These are phyloP conservation scores for Mucor irregularis DNA, from an alignment of 371 early-diverging fungal genomes.

Conservation along the genomic window DNA sequence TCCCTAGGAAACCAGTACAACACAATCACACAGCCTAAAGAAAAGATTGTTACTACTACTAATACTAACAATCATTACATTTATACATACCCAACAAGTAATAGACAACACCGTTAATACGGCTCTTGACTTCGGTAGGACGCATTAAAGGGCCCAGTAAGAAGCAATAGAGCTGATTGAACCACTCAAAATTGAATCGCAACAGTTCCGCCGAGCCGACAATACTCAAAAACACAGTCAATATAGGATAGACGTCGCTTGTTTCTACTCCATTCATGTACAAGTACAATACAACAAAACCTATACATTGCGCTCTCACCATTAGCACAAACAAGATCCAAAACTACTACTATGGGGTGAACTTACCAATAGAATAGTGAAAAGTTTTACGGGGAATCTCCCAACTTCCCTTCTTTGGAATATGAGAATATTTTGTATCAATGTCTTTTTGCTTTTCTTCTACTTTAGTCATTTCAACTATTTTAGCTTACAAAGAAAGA, in stretches of 20 bases:
- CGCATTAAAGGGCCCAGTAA: conserved; percentile 54
- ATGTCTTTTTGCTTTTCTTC: neutral
- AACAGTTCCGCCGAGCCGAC: conserved; percentile 41
- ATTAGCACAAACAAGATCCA: neutral
- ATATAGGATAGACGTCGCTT: conserved; percentile 29
- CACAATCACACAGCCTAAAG: conserved; percentile 44
- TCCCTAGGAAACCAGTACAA: conserved; percentile 47
- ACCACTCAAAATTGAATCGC: conserved; percentile 44
- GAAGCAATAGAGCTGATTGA: conserved; percentile 49
- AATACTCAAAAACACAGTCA: conserved; percentile 31
- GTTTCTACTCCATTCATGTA: conserved; percentile 33
- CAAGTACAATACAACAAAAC: conserved; percentile 46
- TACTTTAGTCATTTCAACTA: neutral
- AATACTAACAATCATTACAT: conserved; percentile 9
- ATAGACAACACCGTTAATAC: conserved; percentile 54
- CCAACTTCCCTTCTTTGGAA: conserved; percentile 36
- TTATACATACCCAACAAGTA: conserved; percentile 46
- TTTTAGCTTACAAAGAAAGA: neutral
- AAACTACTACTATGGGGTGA: neutral
- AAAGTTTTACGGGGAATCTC: conserved; percentile 56
- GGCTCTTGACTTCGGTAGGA: conserved; percentile 37
- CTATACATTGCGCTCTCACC: too few species aligned
- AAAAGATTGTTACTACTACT: neutral
- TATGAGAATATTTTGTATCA: conserved; percentile 3
- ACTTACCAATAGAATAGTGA: conserved; percentile 54